phyloP scores from a whole-genome alignment of 2,329 filamentous ascomycete species.

The Penicillium sp. region DNA sequence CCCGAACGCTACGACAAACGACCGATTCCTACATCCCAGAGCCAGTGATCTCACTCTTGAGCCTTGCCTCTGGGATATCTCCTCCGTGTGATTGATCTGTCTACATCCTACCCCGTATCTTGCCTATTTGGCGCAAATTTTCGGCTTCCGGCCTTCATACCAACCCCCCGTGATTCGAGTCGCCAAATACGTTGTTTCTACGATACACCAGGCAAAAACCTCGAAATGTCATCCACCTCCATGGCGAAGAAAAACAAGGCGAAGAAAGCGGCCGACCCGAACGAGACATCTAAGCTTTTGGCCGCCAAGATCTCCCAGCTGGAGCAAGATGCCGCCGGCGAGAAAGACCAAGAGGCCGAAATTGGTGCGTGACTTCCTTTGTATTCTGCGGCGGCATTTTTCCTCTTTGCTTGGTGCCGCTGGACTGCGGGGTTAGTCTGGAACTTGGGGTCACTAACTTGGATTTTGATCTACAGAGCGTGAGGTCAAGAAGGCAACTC shows the following conservation, averaged over 20 bases:
- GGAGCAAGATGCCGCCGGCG: constrained; percentile 82
- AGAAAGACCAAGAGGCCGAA: constrained; percentile 91
- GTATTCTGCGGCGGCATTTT: background rate
- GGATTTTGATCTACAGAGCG: constrained; percentile 54
- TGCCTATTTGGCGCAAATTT: constrained; percentile 16
- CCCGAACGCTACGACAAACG: constrained; percentile 1
- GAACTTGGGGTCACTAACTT: constrained; percentile 19
- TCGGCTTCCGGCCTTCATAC: constrained; percentile 8
- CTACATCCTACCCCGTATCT: constrained; percentile 8
- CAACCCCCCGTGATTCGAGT: background rate
- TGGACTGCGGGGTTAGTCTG: constrained; percentile 11
- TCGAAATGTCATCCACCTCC: constrained; percentile 40
- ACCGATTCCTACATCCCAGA: constrained; percentile 13
- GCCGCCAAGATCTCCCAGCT: constrained; percentile 90
- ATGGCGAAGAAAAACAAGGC: constrained; percentile 68
- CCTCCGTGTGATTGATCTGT: constrained; percentile 14
- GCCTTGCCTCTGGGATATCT: constrained; percentile 17
- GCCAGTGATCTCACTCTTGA: constrained; percentile 13
- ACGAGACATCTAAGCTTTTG: constrained; percentile 82
- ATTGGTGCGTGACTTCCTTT: constrained; percentile 59
- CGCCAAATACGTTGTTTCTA: background rate
- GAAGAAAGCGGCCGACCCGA: constrained; percentile 76
- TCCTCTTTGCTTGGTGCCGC: background rate
- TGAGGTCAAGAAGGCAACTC: constrained; percentile 86
- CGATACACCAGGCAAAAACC: constrained; percentile 12